Evolutionary conservation across 768 basidiomycete genomes (phyloP).

Genomic region (Leccinum pellstonianum): DNA sequence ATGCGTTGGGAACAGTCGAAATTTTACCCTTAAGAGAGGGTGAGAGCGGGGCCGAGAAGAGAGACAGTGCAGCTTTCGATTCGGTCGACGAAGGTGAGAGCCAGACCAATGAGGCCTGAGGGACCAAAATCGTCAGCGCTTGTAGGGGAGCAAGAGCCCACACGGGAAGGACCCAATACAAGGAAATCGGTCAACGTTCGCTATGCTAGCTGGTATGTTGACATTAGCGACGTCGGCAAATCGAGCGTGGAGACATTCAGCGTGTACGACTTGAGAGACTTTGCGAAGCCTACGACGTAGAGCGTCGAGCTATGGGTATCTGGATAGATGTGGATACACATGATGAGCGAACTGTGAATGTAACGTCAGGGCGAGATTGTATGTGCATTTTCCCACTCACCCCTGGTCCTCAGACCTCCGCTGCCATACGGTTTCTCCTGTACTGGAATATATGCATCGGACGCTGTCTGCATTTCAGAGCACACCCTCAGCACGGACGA

Average conservation of each 20-base stretch:
- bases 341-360: slow-evolving; percentile 52
- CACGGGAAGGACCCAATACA: slow-evolving; percentile 28
- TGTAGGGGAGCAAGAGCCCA: slow-evolving; percentile 1
- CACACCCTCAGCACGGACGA: slow-evolving; percentile 37
- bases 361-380: slow-evolving; percentile 4
- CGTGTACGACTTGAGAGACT: slow-evolving; percentile 50
- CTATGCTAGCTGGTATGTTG: slow-evolving; percentile 54
- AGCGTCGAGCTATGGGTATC: slow-evolving; percentile 52
- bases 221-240: slow-evolving; percentile 45
- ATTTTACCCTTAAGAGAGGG: slow-evolving; percentile 52
- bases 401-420: slow-evolving; percentile 70
- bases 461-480: slow-evolving; percentile 62
- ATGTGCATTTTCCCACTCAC: slow-evolving; percentile 39
- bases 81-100: slow-evolving; percentile 25
- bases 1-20: slow-evolving; percentile 38
- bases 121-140: slow-evolving; percentile 12
- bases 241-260: slow-evolving; percentile 67
- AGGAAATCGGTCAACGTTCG: slow-evolving; percentile 37
- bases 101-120: slow-evolving; percentile 39
- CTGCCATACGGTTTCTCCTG: slow-evolving; percentile 62
- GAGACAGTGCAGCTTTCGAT: slow-evolving; percentile 7
- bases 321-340: slow-evolving; percentile 60
- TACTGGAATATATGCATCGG: slow-evolving; percentile 45
- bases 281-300: slow-evolving; percentile 51
- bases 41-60: slow-evolving; percentile 43